Conservation (phyloP, 257 asterid genomes). For the Prunella vulgaris region DNA sequence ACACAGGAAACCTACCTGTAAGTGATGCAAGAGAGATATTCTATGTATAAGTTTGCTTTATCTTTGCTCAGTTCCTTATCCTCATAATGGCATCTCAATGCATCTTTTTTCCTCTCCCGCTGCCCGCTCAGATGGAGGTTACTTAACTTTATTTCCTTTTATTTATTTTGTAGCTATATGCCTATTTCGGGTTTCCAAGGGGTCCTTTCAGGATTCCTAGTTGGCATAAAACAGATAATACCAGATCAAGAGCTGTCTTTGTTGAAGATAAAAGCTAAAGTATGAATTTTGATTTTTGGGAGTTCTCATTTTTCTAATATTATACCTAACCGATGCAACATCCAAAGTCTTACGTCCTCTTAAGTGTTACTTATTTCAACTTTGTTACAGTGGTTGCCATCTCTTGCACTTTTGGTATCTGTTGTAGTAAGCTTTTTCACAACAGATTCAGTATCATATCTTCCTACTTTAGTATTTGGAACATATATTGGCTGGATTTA, state of each 20-base stretch:
- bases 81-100: background rate
- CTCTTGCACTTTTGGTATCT: constrained; percentile 57
- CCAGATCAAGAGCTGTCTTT: constrained; percentile 82
- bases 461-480: constrained; percentile 74
- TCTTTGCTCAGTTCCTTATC: background rate
- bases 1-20: constrained; percentile 74
- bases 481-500: constrained; percentile 88
- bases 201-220: constrained; percentile 79
- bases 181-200: constrained; percentile 96
- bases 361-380: constrained; percentile 13
- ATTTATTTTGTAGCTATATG: constrained; percentile 51
- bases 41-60: background rate
- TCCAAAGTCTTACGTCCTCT: background rate
- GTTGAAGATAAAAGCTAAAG: constrained; percentile 74
- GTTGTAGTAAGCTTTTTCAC: constrained; percentile 65
- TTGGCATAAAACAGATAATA: constrained; percentile 81
- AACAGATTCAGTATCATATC: constrained; percentile 59
- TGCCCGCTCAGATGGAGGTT: background rate
- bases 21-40: constrained; percentile 35
- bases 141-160: background rate
- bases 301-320: background rate
- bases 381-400: constrained; percentile 79
- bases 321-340: background rate
- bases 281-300: constrained; percentile 29
- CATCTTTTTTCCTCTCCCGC: background rate